A percentile compares a stretch with the other conserved stretches of the same genome.
Evolutionary conservation across 2,329 filamentous ascomycete species (phyloP).

Genomic region (Hypocreales sp.): DNA sequence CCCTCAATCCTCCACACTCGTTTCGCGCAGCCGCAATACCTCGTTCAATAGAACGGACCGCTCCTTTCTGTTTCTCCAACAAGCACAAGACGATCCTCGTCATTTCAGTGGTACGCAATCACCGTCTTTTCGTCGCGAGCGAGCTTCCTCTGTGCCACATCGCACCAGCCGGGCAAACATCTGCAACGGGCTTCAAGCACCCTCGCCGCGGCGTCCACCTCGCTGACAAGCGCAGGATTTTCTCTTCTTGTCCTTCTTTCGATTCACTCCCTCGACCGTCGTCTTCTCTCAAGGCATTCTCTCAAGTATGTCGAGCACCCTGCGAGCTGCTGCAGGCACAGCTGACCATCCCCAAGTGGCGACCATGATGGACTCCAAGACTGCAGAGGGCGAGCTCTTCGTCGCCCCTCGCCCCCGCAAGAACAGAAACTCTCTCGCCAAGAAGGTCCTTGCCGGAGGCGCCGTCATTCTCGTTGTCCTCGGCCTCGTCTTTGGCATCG

Average conservation of each 20-base stretch:
- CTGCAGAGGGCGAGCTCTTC: constrained; percentile 4
- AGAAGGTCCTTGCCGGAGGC: constrained; percentile 5
- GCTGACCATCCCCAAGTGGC: constrained; percentile 11
- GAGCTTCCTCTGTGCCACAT: constrained; percentile 1
- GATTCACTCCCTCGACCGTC: background rate
- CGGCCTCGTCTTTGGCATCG: constrained; percentile 12
- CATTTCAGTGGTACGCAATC: background rate
- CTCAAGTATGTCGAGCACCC: background rate
- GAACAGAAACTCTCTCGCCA: constrained; percentile 1
- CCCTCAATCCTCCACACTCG: constrained; percentile 1
- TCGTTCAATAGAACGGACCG: background rate
- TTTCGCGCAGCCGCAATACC: background rate
- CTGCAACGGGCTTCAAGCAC: background rate
- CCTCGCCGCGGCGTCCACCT: background rate
- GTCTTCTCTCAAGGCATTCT: constrained; percentile 7
- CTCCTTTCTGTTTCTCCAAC: background rate
- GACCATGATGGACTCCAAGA: constrained; percentile 12
- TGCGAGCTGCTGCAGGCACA: background rate
- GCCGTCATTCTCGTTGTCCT: constrained; percentile 5
- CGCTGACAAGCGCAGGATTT: background rate
- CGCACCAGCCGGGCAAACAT: constrained; percentile 1
- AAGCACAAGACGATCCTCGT: background rate
- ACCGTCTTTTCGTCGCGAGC: too few species aligned
- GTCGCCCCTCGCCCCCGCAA: background rate
- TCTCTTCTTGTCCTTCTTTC: background rate